Evolutionary conservation across 2,329 filamentous ascomycete genomes (phyloP), one percentile per base, ranked within the genome.

Genomic region (Rachicladosporium sp.): DNA sequence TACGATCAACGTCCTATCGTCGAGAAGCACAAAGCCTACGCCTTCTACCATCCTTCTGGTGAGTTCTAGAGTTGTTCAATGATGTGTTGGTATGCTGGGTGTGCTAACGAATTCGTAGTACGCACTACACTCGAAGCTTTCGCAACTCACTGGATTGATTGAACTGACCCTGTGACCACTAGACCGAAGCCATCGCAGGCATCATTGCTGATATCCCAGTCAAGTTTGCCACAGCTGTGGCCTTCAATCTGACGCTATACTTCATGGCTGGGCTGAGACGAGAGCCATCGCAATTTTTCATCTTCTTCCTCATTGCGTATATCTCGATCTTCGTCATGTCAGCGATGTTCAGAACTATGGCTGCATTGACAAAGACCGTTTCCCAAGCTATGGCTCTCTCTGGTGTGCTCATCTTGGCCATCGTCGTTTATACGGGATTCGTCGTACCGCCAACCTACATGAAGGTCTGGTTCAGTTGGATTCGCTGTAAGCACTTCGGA

Each of bases 181-280:
- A 19, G 15, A 19, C 15, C 15, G 15, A 19, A 19, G 15, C 15
- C 1, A 58, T 73, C 0, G 72, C 74, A 0, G 62, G 66, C 43
- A 65, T 68, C 29, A 50, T 64, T n/a, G 64, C 67, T 6, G 70
- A 74, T 44, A 59, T 72, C 1, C 70, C 74, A 0, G 63, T 79
- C 3, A 49, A 77, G 1, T 40, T 76, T 0, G 67, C 78, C 44
- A 78, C 82, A 49, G 64, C 80, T 10, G 66, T 69, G 0, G 58
- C 63, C 1, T 82, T 82, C 46, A 63, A 68, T 2, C 4, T 82
- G 0, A 64, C 77, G 0, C 44, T 77, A 0, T 81, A 81, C 58
- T 82, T 78, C 46, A 78, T 80, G 75, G 70, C 70, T 10, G 72
- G 71, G 0, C 58, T 80, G 15, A 69, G 66, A 4, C 54, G 55